These are phyloP conservation scores for Taphrina wiesneri DNA, from an alignment of 1,139 yeast species.

Conservation along the genomic window DNA sequence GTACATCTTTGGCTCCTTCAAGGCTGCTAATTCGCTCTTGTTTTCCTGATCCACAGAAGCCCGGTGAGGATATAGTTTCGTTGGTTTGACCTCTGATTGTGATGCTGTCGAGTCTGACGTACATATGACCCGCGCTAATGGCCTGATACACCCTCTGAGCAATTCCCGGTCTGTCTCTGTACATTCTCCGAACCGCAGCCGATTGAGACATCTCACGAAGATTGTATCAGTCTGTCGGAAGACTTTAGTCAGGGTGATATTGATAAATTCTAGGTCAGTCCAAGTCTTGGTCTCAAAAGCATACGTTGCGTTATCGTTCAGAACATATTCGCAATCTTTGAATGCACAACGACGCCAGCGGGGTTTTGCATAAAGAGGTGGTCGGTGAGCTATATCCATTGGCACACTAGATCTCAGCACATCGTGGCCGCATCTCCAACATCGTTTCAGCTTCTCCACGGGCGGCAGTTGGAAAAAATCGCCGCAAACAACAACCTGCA, in stretches of 20 bases:
- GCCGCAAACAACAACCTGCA: conserved; percentile 80
- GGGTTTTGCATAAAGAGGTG: conserved; percentile 5
- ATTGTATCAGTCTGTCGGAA: conserved; percentile 83
- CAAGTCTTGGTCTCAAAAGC: conserved; percentile 80
- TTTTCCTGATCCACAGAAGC: conserved; percentile 82
- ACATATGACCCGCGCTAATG: conserved; percentile 52
- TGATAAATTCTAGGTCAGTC: conserved; percentile 62
- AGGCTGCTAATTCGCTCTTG: conserved; percentile 52
- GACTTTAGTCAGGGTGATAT: conserved; percentile 74
- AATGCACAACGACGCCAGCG: conserved; percentile 5
- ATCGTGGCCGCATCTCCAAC: conserved; percentile 12
- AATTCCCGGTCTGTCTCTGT: conserved; percentile 45
- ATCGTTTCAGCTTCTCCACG: conserved; percentile 51
- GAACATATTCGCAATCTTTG: background rate
- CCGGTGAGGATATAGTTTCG: conserved; percentile 82
- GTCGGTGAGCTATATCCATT: background rate
- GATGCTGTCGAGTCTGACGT: conserved; percentile 48
- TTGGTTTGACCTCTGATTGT: conserved; percentile 66
- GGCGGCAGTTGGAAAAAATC: conserved; percentile 93
- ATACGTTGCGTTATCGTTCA: conserved; percentile 51
- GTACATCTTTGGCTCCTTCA: conserved; percentile 60
- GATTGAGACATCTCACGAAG: conserved; percentile 84
- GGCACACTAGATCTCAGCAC: background rate
- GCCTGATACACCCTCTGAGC: conserved; percentile 54
- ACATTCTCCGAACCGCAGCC: conserved; percentile 68